These are phyloP conservation scores for Obba rivulosa DNA, from an alignment of 768 basidiomycete genomes.

Conservation along the genomic window DNA sequence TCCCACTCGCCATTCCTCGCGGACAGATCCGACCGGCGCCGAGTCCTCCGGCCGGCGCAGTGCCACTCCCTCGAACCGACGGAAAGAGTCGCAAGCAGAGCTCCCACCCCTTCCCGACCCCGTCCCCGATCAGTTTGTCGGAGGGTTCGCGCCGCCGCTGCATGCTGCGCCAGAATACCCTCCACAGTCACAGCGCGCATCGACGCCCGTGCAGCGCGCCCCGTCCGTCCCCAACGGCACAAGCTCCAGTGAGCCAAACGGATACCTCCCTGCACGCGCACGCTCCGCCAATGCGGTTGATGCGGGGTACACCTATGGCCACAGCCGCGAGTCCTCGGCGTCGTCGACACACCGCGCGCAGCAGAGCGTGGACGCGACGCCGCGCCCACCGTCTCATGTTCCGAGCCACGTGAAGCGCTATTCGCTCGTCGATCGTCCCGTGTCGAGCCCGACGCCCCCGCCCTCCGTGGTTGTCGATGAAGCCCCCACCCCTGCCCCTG, in stretches of 20 bases:
- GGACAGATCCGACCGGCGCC: constrained; percentile 19
- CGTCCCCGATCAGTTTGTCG: constrained; percentile 40
- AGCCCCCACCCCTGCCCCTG: constrained; percentile 25
- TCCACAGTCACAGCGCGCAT: constrained; percentile 10
- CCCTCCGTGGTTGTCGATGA: constrained; percentile 53
- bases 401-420: constrained; percentile 74
- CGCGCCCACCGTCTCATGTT: constrained; percentile 12
- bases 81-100: constrained; percentile 17
- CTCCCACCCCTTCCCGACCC: constrained; percentile 5
- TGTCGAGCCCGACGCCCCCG: constrained; percentile 34
- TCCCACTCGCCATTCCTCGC: constrained; percentile 8
- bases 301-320: neutral
- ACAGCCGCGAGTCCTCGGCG: constrained; percentile 7
- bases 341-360: constrained; percentile 5
- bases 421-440: constrained; percentile 71
- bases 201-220: constrained; percentile 15
- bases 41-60: constrained; percentile 30
- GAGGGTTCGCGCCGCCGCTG: constrained; percentile 38
- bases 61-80: constrained; percentile 33
- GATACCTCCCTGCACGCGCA: constrained; percentile 7
- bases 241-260: constrained; percentile 1
- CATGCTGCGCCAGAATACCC: constrained; percentile 8
- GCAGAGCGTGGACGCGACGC: neutral
- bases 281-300: constrained; percentile 6
- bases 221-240: neutral